A percentile compares a stretch with the other conserved stretches of the same genome.
phyloP scores from a whole-genome alignment of 1,284 basidiomycete species.

The Melampsora larici-populina region DNA sequence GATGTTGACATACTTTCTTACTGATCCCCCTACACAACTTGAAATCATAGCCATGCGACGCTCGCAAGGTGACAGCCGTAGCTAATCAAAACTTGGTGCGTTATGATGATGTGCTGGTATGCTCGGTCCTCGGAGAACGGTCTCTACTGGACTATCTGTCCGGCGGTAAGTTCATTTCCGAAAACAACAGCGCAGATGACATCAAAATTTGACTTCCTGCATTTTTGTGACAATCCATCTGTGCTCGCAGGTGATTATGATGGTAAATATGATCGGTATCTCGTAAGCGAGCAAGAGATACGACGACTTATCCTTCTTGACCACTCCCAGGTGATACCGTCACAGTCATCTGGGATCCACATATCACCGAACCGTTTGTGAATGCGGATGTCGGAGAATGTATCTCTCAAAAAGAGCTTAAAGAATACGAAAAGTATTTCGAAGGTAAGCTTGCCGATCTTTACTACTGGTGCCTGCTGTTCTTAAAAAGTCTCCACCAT shows the following conservation, averaged over 20 bases:
- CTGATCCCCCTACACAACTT: neutral
- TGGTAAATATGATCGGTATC: neutral
- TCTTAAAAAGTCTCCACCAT: neutral
- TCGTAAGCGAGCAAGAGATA: neutral
- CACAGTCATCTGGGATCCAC: conserved; percentile 31
- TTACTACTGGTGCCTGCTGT: neutral
- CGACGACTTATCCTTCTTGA: neutral
- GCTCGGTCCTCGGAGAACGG: conserved; percentile 21
- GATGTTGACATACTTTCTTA: neutral
- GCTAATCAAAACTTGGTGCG: conserved; percentile 10
- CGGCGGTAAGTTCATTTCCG: conserved; percentile 18
- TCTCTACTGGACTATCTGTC: conserved; percentile 36
- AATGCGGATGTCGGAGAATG: conserved; percentile 17
- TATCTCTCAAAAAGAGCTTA: neutral
- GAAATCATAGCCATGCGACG: conserved; percentile 22
- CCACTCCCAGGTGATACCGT: conserved; percentile 33
- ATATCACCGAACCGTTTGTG: conserved; percentile 23
- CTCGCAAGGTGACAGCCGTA: conserved; percentile 36
- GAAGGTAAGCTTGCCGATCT: neutral
- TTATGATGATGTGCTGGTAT: conserved; percentile 37
- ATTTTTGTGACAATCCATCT: neutral
- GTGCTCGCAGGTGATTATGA: conserved; percentile 34
- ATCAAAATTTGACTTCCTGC: neutral
- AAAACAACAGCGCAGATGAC: neutral
- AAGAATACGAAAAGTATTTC: conserved; percentile 32